phyloP scores from a whole-genome alignment of 2,329 filamentous ascomycete genomes.

The Hansfordia pulvinata region DNA sequence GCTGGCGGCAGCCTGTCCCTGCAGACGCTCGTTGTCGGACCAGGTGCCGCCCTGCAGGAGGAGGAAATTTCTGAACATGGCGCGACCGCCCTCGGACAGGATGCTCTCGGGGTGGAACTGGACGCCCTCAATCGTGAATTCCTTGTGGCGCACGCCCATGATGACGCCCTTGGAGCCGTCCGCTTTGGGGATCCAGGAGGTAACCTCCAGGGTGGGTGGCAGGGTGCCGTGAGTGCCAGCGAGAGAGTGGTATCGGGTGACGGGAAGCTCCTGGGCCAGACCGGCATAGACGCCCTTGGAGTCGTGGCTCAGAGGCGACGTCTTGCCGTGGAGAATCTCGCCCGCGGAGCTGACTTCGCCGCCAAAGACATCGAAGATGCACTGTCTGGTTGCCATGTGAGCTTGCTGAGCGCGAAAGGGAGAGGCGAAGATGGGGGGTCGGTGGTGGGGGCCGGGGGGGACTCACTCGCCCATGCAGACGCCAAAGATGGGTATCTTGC shows the following conservation, averaged over 20 bases:
- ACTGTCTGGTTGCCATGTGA: conserved; percentile 47
- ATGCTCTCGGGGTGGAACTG: conserved; percentile 99
- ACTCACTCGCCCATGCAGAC: conserved; percentile 94
- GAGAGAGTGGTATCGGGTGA: conserved; percentile 92
- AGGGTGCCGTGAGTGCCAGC: conserved; percentile 83
- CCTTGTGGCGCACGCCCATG: conserved; percentile 92
- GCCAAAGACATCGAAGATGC: conserved; percentile 88
- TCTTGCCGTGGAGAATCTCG: conserved; percentile 96
- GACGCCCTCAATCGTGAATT: conserved; percentile 83
- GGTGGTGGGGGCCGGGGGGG: background rate
- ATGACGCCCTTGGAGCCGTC: conserved; percentile 77
- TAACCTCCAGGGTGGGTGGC: conserved; percentile 74
- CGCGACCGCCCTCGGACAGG: conserved; percentile 72
- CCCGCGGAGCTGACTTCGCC: conserved; percentile 85
- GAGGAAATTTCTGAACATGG: conserved; percentile 89
- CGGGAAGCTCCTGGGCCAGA: conserved; percentile 67
- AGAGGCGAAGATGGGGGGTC: too few species aligned
- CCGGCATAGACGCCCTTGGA: conserved; percentile 79
- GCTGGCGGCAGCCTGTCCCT: conserved; percentile 22
- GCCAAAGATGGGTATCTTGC: conserved; percentile 91
- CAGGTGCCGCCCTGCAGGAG: conserved; percentile 81
- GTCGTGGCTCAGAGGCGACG: conserved; percentile 80
- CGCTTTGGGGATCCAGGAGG: conserved; percentile 72
- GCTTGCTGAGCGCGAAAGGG: too few species aligned
- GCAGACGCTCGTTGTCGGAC: conserved; percentile 59